phyloP scores from a whole-genome alignment of 345 rosid genomes.

The Eucalyptus pumila region DNA sequence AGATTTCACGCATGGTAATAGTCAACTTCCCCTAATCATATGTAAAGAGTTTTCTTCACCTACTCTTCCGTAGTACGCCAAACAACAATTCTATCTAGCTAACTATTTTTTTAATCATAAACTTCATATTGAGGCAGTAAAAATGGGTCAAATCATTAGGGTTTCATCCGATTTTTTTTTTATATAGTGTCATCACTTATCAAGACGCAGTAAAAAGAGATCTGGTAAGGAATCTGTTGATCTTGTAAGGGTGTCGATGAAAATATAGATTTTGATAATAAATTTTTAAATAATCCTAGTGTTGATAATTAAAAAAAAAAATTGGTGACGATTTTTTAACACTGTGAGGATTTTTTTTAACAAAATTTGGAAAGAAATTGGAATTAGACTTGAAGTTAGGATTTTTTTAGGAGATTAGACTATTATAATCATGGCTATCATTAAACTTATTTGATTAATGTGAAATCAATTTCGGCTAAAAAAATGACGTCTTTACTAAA shows the following conservation, averaged over 20 bases:
- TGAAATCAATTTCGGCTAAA: neutral
- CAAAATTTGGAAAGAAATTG: neutral
- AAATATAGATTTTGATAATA: neutral
- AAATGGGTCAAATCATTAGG: neutral
- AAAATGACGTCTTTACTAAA: neutral
- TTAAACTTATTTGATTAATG: neutral
- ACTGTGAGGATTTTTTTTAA: no score
- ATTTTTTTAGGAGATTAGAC: neutral
- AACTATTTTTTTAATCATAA: neutral
- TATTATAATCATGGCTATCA: neutral
- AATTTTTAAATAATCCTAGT: no score
- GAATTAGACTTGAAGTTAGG: neutral
- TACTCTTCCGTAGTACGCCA: neutral
- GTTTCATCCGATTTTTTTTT: neutral
- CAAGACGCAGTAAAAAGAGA: no score
- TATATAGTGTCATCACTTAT: no score
- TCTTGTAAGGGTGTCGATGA: neutral
- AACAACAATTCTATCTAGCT: neutral
- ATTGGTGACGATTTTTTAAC: no score
- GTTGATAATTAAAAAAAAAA: neutral
- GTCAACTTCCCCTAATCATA: neutral
- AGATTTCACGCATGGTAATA: neutral
- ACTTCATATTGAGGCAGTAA: neutral
- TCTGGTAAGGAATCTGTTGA: neutral
- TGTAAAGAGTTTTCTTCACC: neutral